Percentiles rank a stretch among this genome's conserved stretches.
These are phyloP conservation scores for Alternaria arborescens DNA, from an alignment of 2,329 filamentous ascomycete genomes.

Conservation along the genomic window DNA sequence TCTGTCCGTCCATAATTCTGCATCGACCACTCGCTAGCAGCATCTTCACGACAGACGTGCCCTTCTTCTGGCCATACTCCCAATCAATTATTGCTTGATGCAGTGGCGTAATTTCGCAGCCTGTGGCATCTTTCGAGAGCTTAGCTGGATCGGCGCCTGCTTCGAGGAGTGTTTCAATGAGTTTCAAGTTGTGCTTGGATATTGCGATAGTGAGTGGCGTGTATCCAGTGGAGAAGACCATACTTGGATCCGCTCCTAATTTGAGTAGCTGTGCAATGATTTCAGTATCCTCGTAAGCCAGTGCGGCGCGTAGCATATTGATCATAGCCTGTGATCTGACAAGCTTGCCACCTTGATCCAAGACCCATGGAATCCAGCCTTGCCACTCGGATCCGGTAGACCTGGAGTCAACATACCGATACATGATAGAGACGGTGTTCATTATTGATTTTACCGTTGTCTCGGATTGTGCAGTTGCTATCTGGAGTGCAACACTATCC, in stretches of 20 bases:
- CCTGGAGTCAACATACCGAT: slow-evolving; percentile 10
- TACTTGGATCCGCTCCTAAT: slow-evolving; percentile 26
- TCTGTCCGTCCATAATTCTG: slow-evolving; percentile 25
- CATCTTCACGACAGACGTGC: slow-evolving; percentile 24
- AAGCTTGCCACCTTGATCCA: slow-evolving; percentile 28
- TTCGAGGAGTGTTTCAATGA: slow-evolving; percentile 25
- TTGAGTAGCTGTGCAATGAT: slow-evolving; percentile 22
- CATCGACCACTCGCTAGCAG: slow-evolving; percentile 25
- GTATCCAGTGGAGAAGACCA: slow-evolving; percentile 15
- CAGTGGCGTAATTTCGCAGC: slow-evolving; percentile 15
- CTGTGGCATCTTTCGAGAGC: not conserved
- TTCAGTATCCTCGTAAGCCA: slow-evolving; percentile 16
- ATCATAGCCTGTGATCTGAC: slow-evolving; percentile 21
- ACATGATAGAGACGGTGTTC: slow-evolving; percentile 21
- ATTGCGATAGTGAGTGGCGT: slow-evolving; percentile 27
- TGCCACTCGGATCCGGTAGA: not conserved
- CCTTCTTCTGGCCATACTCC: slow-evolving; percentile 1
- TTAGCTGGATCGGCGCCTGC: slow-evolving; percentile 26
- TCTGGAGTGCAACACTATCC: slow-evolving; percentile 29
- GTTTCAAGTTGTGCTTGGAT: slow-evolving; percentile 12
- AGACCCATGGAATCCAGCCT: slow-evolving; percentile 33
- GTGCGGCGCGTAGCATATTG: slow-evolving; percentile 27
- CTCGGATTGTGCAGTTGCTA: slow-evolving; percentile 25
- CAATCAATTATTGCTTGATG: slow-evolving; percentile 24
- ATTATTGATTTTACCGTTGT: slow-evolving; percentile 22